phyloP scores from a whole-genome alignment of 2,329 filamentous ascomycete genomes.

The Dissoconium aciculare region DNA sequence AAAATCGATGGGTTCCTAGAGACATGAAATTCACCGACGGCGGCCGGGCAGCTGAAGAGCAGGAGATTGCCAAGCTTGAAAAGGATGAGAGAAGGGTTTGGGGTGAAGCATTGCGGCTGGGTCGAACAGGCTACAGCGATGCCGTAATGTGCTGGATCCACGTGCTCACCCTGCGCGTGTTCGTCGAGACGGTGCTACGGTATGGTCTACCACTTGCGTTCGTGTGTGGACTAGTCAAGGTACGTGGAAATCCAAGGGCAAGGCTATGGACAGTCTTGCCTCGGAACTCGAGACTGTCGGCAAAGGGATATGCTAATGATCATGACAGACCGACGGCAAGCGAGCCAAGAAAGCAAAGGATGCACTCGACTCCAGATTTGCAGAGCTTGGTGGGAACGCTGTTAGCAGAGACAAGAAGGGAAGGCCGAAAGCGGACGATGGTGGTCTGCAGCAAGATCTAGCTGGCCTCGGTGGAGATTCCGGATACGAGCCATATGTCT shows the following conservation, averaged over 20 bases:
- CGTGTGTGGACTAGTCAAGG: conserved; percentile 70
- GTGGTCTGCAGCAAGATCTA: conserved; percentile 64
- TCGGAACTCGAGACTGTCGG: not conserved
- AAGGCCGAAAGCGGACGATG: conserved; percentile 78
- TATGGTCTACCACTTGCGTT: conserved; percentile 89
- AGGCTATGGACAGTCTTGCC: too few relatives aligned
- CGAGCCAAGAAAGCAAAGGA: conserved; percentile 54
- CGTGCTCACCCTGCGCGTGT: conserved; percentile 76
- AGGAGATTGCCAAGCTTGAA: conserved; percentile 66
- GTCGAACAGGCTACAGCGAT: conserved; percentile 87
- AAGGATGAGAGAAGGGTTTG: conserved; percentile 83
- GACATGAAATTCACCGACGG: conserved; percentile 90
- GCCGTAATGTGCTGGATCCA: conserved; percentile 94
- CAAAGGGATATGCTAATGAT: not conserved
- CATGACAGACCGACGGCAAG: conserved; percentile 62
- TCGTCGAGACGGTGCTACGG: conserved; percentile 93
- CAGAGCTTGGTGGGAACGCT: conserved; percentile 86
- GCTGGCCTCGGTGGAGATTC: conserved; percentile 60
- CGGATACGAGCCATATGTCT: conserved; percentile 93
- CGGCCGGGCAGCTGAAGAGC: conserved; percentile 74
- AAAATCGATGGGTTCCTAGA: conserved; percentile 85
- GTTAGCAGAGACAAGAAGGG: conserved; percentile 90
- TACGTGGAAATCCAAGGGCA: conserved; percentile 33
- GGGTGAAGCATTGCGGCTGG: conserved; percentile 77
- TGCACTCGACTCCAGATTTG: conserved; percentile 64